Evolutionary conservation across 2,329 filamentous ascomycete species (phyloP), one percentile per base, ranked within the genome.

Genomic region (Verticillium isaacii): DNA sequence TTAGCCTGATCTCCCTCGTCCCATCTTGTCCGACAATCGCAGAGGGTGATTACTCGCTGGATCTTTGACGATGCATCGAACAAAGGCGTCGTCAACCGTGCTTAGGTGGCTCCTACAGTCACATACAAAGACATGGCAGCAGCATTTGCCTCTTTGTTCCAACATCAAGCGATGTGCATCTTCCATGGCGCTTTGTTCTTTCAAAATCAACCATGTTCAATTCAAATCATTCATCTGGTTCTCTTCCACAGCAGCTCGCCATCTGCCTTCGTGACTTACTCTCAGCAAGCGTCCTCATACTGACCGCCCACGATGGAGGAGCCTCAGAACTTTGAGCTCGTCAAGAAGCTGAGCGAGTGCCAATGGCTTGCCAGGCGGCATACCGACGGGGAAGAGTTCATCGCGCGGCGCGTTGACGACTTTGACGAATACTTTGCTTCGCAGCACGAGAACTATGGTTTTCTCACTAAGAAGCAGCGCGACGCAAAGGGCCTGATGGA

Each of bases 331-430:
- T 73, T 76, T 60, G 67, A 68, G 25, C 70, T 75, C n/a, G 32
- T 72, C 64, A 72, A 74, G 50, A 60, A 66, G 57, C 59, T 74
- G 29, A 63, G 63, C 5, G 59, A 69, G n/a, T 66, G 68, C 56
- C 63, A 72, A 17, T 75, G 71, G 71, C 66, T 77, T 36, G 73
- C 77, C 52, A 64, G 66, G 15, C 69, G 71, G 56, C 54, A 56
- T n/a, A 65, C 67, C 7, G 71, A 75, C 57, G 68, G 70, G 57
- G 69, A 72, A 45, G 63, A 69, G 45, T 75, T 76, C 63, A 64
- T 80, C 23, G 77, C 73, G 17, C 64, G 67, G 56, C 68, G 62
- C 7, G 63, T 69, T 57, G 63, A 66, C n/a, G 50, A 66, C 23
- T 65, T 63, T 55, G 63, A 64, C 41, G 59, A 60, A 29, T 60